phyloP scores from a whole-genome alignment of 352 stramenopile genomes.

The Phytophthora meadii region DNA sequence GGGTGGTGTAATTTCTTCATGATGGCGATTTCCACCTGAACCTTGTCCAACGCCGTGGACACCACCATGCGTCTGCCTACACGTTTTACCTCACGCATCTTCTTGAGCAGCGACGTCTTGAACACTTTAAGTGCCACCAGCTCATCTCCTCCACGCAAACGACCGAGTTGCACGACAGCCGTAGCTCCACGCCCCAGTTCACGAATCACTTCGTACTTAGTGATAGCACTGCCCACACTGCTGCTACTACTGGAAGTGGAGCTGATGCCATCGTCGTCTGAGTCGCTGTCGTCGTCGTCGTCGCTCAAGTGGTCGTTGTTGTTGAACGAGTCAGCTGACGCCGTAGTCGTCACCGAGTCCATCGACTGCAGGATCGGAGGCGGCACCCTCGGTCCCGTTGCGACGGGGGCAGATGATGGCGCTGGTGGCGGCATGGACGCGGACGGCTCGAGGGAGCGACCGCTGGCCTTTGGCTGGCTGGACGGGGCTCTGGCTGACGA shows the following conservation, averaged over 20 bases:
- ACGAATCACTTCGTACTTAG: conserved; percentile 83
- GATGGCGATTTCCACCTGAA: conserved; percentile 89
- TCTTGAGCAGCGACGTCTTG: conserved; percentile 86
- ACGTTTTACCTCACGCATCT: conserved; percentile 88
- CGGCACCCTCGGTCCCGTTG: not conserved
- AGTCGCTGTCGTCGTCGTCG: conserved; percentile 43
- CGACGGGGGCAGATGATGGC: conserved; percentile 8
- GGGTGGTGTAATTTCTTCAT: conserved; percentile 89
- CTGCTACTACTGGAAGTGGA: conserved; percentile 17
- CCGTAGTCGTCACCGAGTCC: conserved; percentile 47
- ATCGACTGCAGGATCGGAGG: conserved; percentile 27
- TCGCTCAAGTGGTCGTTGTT: conserved; percentile 54
- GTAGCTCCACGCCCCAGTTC: conserved; percentile 84
- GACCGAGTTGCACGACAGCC: conserved; percentile 80
- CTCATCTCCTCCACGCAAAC: conserved; percentile 55
- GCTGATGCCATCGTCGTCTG: conserved; percentile 33
- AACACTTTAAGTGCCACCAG: conserved; percentile 88
- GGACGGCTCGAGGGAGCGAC: conserved; percentile 18
- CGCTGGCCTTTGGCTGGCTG: conserved; percentile 19
- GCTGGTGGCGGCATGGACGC: conserved; percentile 37
- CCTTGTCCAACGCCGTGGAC: conserved; percentile 87
- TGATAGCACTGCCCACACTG: conserved; percentile 47
- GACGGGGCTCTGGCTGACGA: conserved; percentile 21
- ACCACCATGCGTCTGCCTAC: conserved; percentile 85
- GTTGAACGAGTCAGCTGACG: conserved; percentile 46